These are phyloP conservation scores for Pterocarpus macrocarpus DNA, from an alignment of 306 rosid genomes.

Conservation along the genomic window DNA sequence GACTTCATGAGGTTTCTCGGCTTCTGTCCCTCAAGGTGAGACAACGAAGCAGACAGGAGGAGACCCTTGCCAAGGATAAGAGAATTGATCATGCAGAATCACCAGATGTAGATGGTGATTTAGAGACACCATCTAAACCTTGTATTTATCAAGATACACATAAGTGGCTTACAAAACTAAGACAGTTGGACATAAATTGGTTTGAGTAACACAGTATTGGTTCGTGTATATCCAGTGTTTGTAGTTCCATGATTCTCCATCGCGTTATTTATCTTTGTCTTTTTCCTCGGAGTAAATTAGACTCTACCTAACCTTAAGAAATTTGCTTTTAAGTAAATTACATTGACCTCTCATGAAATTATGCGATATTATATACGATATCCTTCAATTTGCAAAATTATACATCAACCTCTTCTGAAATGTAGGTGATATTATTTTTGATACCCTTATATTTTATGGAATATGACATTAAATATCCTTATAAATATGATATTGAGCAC, in stretches of 20 bases:
- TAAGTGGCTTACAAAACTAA: conserved; percentile 71
- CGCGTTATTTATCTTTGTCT: background rate
- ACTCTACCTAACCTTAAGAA: too few species aligned
- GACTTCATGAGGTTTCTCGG: conserved; percentile 83
- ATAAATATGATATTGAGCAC: too few species aligned
- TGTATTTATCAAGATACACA: conserved; percentile 70
- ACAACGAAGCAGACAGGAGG: conserved; percentile 67
- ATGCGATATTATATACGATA: too few species aligned
- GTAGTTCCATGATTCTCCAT: conserved; percentile 5
- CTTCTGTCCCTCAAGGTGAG: conserved; percentile 75
- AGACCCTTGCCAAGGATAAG: conserved; percentile 53
- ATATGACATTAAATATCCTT: too few species aligned
- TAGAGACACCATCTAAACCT: conserved; percentile 55
- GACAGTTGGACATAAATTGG: conserved; percentile 77
- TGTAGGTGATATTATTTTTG: too few species aligned
- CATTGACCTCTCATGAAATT: too few species aligned
- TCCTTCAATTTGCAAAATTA: too few species aligned
- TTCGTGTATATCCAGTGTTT: background rate
- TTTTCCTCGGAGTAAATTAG: background rate
- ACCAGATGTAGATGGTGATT: conserved; percentile 50
- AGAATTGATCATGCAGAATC: conserved; percentile 49
- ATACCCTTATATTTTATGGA: too few species aligned
- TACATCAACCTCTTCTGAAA: too few species aligned
- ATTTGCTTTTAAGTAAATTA: too few species aligned
- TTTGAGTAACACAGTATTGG: conserved; percentile 54